Evolutionary conservation across 306 rosid species (phyloP).

Genomic region (Canavalia gladiata): DNA sequence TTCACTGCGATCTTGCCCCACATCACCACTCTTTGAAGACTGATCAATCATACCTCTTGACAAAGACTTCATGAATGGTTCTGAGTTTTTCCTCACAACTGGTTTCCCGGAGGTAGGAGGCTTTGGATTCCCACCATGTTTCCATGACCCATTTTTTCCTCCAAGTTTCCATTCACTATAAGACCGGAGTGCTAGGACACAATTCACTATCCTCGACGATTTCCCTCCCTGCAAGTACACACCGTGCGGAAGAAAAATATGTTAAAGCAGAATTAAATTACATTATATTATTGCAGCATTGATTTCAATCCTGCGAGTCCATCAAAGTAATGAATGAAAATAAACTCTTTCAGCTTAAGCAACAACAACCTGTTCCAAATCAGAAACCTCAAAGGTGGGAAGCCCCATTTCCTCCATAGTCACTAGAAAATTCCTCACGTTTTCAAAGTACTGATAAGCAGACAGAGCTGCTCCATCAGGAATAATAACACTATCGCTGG

Average conservation of each 20-base stretch:
- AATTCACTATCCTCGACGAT: slow-evolving; percentile 79
- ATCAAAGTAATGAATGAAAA: slow-evolving; percentile 25
- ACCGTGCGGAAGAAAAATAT: background rate
- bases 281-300: background rate
- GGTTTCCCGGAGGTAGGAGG: slow-evolving; percentile 58
- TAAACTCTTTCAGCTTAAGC: slow-evolving; percentile 15
- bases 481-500: slow-evolving; percentile 39
- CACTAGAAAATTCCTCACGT: slow-evolving; percentile 59
- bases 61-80: slow-evolving; percentile 62
- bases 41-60: slow-evolving; percentile 58
- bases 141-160: slow-evolving; percentile 82
- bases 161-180: slow-evolving; percentile 74
- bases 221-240: slow-evolving; percentile 78
- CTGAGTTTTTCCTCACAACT: slow-evolving; percentile 65
- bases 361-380: slow-evolving; percentile 77
- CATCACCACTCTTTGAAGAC: slow-evolving; percentile 57
- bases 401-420: slow-evolving; percentile 60
- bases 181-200: slow-evolving; percentile 85
- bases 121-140: slow-evolving; percentile 65
- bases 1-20: slow-evolving; percentile 56
- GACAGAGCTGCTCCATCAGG: slow-evolving; percentile 58
- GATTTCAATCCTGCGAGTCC: background rate
- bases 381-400: slow-evolving; percentile 91
- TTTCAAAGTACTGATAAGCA: slow-evolving; percentile 59
- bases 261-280: slow-evolving; percentile 1